These are phyloP conservation scores for Cydonia oblonga DNA, from an alignment of 331 rosid species.

Conservation along the genomic window DNA sequence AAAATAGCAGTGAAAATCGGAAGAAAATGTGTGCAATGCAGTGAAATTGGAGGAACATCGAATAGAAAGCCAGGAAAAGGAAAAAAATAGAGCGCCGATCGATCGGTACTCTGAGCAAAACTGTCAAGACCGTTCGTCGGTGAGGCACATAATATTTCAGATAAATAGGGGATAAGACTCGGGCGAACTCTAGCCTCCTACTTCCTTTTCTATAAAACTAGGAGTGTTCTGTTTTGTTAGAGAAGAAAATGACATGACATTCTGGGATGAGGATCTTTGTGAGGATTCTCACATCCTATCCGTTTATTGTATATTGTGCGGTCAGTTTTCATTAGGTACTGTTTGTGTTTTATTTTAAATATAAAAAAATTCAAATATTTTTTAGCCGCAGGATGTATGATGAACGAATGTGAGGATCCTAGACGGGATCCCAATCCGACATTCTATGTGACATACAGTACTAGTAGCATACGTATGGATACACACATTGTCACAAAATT, in stretches of 20 bases:
- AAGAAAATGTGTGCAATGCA: background rate
- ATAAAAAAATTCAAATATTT: too few relatives aligned
- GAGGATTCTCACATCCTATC: too few relatives aligned
- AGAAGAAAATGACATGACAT: background rate
- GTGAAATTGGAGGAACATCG: background rate
- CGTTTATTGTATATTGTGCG: too few relatives aligned
- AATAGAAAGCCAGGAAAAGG: background rate
- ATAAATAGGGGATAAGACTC: background rate
- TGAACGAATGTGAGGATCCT: too few relatives aligned
- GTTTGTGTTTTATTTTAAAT: too few relatives aligned
- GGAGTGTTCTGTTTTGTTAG: background rate
- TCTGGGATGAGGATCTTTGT: background rate
- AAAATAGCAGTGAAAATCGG: too few relatives aligned
- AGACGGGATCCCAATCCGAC: too few relatives aligned
- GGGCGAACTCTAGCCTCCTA: background rate
- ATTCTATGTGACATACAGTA: too few relatives aligned
- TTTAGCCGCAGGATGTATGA: too few relatives aligned
- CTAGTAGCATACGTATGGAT: too few relatives aligned
- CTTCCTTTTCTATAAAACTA: background rate
- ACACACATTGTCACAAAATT: too few relatives aligned
- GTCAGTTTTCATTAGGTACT: too few relatives aligned
- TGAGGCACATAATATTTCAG: background rate
- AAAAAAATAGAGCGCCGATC: background rate
- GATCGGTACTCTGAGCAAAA: background rate
- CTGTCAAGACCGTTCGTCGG: background rate